Base-by-base conservation (phyloP, 176 grass and related monocot species). In the Carex parvula region DNA sequence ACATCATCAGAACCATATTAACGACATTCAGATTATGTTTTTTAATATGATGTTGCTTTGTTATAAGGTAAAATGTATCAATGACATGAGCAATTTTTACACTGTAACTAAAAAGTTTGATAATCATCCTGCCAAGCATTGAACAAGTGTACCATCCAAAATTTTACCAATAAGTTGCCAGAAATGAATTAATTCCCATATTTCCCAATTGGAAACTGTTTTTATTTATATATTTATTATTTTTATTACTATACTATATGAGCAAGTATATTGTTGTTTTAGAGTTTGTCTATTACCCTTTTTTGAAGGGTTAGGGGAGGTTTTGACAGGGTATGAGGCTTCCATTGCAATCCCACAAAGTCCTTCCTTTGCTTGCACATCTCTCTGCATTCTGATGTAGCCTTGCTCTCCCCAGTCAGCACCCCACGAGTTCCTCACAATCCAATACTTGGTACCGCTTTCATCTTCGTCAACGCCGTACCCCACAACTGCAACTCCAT, bases 321-420 rank as follows among this genome's bases (percentile, higher is more conserved):
- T 89, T 85, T 94, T 97, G 85, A 94, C 10, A 30, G 92, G 92
- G 37, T 85, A 97, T 46, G 94, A 97, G 1, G 92, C 84, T 41
- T 97, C 90, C 90, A 94, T 94, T 84, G 90, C 94, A 80, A 97
- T 97, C 50, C 94, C 92, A 72, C 94, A 97, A 77, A 92, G 88
- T 1, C 94, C 91, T 16, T 90, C 89, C 2, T 88, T 64, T 50
- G 26, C 59, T 4, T 85, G 78, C 9, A 68, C 11, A 41, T 86
- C 91, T 60, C 88, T 89, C 87, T 88, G 82, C 84, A 96, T 93
- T 41, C 94, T 69, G 75, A 96, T 90, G 80, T 96, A 96, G 1
- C 89, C 91, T 12, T 65, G 66, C 81, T 96, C 94, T 0, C 89
- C 94, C 94, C 91, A 96, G 33, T 55, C 26, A 5, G 85, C 2